Evolutionary conservation across 2,329 filamentous ascomycete species (phyloP).

Genomic region (Sporothrix schenckii): DNA sequence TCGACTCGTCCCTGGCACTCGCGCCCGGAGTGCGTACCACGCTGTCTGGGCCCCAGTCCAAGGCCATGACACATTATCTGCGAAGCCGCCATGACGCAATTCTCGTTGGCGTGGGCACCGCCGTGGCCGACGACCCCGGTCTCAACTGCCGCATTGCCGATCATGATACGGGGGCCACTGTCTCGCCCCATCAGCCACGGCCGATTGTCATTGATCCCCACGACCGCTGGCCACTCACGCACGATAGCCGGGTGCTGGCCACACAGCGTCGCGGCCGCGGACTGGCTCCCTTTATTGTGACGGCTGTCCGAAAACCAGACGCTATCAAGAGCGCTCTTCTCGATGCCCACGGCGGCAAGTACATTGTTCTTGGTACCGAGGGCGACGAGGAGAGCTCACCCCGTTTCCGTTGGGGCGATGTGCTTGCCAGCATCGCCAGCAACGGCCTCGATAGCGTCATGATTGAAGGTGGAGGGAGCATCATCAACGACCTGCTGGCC

Average conservation of each 20-base stretch:
- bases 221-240: slow-evolving; percentile 68
- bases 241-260: slow-evolving; percentile 65
- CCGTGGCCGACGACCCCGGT: slow-evolving; percentile 79
- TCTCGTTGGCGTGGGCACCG: slow-evolving; percentile 80
- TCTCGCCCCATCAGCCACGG: slow-evolving; percentile 62
- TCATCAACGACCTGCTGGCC: slow-evolving; percentile 81
- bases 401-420: slow-evolving; percentile 64
- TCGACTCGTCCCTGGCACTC: slow-evolving; percentile 78
- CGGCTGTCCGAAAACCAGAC: slow-evolving; percentile 52
- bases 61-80: slow-evolving; percentile 91
- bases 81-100: slow-evolving; percentile 83
- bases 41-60: slow-evolving; percentile 80
- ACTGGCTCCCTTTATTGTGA: slow-evolving; percentile 73
- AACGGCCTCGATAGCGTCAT: slow-evolving; percentile 77
- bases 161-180: slow-evolving; percentile 42
- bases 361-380: slow-evolving; percentile 46
- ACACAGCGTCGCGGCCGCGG: slow-evolving; percentile 67
- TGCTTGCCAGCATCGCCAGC: slow-evolving; percentile 60
- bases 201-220: slow-evolving; percentile 81
- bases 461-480: slow-evolving; percentile 83
- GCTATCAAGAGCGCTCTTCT: slow-evolving; percentile 49
- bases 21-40: slow-evolving; percentile 78
- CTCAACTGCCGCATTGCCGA: slow-evolving; percentile 77
- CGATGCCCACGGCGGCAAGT: slow-evolving; percentile 57
- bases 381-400: slow-evolving; percentile 39